Conservation (phyloP, 208 protist genomes). For the Strigomonas galati region DNA sequence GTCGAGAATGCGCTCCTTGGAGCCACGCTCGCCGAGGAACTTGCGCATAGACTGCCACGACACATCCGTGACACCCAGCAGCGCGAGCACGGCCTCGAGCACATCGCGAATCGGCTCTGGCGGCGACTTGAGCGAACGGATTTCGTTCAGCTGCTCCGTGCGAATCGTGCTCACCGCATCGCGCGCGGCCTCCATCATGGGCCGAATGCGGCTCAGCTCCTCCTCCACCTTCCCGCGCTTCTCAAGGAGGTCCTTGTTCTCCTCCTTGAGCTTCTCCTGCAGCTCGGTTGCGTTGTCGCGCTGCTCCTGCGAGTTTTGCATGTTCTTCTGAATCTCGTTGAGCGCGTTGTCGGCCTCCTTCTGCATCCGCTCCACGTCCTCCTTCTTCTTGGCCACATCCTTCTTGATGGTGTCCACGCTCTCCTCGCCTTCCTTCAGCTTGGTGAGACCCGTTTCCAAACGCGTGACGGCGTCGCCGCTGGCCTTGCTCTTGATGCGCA, state of each 20-base stretch:
- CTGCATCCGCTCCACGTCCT: slow-evolving; percentile 91
- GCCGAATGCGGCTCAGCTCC: slow-evolving; percentile 92
- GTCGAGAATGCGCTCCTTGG: slow-evolving; percentile 95
- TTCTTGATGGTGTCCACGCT: slow-evolving; percentile 90
- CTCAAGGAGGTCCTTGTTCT: slow-evolving; percentile 82
- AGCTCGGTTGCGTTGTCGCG: slow-evolving; percentile 87
- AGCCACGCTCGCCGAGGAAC: slow-evolving; percentile 91
- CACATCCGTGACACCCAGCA: slow-evolving; percentile 94
- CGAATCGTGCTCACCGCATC: slow-evolving; percentile 93
- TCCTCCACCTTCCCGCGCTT: slow-evolving; percentile 87
- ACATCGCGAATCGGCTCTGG: slow-evolving; percentile 95
- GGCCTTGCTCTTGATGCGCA: slow-evolving; percentile 68
- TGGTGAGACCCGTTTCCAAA: slow-evolving; percentile 88
- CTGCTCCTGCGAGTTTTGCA: slow-evolving; percentile 93
- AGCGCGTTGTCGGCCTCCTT: slow-evolving; percentile 92
- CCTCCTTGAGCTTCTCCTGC: slow-evolving; percentile 79
- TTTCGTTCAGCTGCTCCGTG: slow-evolving; percentile 94
- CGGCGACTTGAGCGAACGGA: slow-evolving; percentile 92
- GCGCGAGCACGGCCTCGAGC: slow-evolving; percentile 94
- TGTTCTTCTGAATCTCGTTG: slow-evolving; percentile 92
- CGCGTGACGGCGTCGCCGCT: slow-evolving; percentile 74
- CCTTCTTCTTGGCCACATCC: slow-evolving; percentile 87
- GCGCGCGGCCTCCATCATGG: slow-evolving; percentile 93
- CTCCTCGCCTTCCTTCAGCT: slow-evolving; percentile 92
- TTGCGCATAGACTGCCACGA: slow-evolving; percentile 96